These are phyloP conservation scores for Geotrichum klebahnii DNA, from an alignment of 1,139 yeast genomes.

Conservation along the genomic window DNA sequence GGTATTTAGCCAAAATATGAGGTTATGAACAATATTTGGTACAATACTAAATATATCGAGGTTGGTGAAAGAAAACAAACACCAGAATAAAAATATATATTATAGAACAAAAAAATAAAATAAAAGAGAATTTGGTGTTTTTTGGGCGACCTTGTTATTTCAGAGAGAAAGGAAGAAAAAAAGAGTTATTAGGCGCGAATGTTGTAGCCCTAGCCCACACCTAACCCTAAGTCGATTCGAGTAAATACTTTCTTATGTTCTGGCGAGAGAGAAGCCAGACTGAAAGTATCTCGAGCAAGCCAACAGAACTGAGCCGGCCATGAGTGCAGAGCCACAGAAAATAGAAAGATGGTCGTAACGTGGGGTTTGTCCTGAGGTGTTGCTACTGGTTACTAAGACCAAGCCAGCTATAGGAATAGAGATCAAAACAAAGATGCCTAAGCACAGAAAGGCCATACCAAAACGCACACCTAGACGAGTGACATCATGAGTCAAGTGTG, in stretches of 20 bases:
- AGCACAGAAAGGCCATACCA: conserved; percentile 53
- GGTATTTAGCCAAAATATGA: too few species aligned
- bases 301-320: conserved; percentile 1
- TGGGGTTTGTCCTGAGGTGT: background rate
- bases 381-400: conserved; percentile 6
- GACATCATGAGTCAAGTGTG: conserved; percentile 51
- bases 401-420: conserved; percentile 18
- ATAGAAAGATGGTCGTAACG: background rate
- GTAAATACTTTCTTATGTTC: too few species aligned
- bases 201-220: too few species aligned
- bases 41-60: too few species aligned
- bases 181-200: too few species aligned
- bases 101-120: background rate
- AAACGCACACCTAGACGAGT: conserved; percentile 45
- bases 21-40: too few species aligned
- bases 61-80: too few species aligned
- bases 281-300: background rate
- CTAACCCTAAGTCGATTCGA: too few species aligned
- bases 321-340: background rate
- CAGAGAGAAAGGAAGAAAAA: background rate
- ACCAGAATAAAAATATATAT: background rate
- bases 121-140: background rate
- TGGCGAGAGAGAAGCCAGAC: background rate
- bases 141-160: background rate
- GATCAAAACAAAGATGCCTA: conserved; percentile 3